Evolutionary conservation across 768 basidiomycete species (phyloP).

Genomic region (Galerina sulciceps): DNA sequence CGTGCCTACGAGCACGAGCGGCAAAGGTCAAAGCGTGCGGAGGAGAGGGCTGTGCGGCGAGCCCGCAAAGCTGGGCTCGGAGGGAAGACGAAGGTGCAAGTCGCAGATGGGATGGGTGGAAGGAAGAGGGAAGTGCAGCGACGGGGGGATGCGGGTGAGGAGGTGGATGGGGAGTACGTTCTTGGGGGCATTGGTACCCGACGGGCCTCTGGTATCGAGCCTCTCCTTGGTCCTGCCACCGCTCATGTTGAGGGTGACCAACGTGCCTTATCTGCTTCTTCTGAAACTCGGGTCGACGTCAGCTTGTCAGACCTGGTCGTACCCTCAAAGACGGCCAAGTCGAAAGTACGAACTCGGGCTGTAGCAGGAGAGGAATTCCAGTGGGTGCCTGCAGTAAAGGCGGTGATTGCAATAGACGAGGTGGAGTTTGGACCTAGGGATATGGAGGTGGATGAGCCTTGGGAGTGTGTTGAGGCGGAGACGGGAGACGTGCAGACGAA

Average conservation of each 20-base stretch:
- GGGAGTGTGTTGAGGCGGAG: slow-evolving; percentile 58
- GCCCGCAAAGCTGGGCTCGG: slow-evolving; percentile 32
- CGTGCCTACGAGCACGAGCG: slow-evolving; percentile 55
- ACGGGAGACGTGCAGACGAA: slow-evolving; percentile 28
- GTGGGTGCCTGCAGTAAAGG: slow-evolving; percentile 53
- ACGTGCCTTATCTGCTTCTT: background rate
- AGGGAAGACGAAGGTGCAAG: background rate
- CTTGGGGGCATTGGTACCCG: background rate
- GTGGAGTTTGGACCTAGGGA: slow-evolving; percentile 33
- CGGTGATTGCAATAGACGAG: slow-evolving; percentile 66
- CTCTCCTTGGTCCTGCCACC: background rate
- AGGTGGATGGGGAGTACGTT: slow-evolving; percentile 22
- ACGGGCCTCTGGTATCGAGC: slow-evolving; percentile 2
- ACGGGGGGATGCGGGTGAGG: slow-evolving; percentile 10
- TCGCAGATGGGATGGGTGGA: background rate
- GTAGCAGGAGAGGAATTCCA: slow-evolving; percentile 56
- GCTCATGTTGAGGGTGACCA: background rate
- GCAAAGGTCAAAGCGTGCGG: slow-evolving; percentile 48
- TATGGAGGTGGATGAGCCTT: slow-evolving; percentile 54
- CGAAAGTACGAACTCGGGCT: slow-evolving; percentile 11
- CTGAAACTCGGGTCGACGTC: slow-evolving; percentile 26
- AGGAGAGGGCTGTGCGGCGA: slow-evolving; percentile 39
- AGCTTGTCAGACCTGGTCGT: slow-evolving; percentile 33
- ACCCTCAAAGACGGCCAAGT: slow-evolving; percentile 42
- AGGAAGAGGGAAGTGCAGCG: slow-evolving; percentile 5